Evolutionary conservation across 495 filamentous ascomycete species (phyloP).

Genomic region (Cercophora newfieldiana): DNA sequence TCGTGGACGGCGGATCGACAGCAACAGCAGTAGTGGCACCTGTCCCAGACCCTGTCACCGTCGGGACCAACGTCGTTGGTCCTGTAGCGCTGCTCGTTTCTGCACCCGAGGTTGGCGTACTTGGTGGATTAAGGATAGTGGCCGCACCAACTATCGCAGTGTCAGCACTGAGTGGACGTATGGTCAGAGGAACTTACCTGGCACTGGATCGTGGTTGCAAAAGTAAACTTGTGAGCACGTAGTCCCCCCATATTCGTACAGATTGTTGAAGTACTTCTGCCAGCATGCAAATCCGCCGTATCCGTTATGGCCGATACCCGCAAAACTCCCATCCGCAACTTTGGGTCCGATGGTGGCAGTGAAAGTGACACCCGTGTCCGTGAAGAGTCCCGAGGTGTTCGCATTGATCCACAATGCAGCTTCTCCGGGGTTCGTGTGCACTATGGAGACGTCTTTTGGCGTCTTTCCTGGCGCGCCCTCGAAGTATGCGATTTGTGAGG

Average conservation of each 20-base stretch:
- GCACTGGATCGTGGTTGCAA: conserved; percentile 35
- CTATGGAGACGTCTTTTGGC: conserved; percentile 36
- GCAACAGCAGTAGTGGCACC: neutral
- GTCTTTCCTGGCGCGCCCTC: conserved; percentile 13
- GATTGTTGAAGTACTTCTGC: conserved; percentile 28
- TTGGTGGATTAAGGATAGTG: neutral
- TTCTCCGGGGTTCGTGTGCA: conserved; percentile 29
- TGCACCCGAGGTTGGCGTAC: neutral
- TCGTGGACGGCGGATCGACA: neutral
- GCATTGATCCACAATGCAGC: conserved; percentile 36
- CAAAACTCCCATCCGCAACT: conserved; percentile 34
- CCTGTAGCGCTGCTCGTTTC: neutral
- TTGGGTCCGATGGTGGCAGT: conserved; percentile 31
- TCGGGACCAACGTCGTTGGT: neutral
- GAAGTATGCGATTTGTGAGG: conserved; percentile 44
- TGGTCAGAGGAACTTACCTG: conserved; percentile 22
- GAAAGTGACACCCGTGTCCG: conserved; percentile 35
- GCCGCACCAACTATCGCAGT: neutral
- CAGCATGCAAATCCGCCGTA: conserved; percentile 41
- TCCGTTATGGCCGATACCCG: conserved; percentile 40
- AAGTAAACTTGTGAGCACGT: conserved; percentile 37
- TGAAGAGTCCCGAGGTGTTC: conserved; percentile 37
- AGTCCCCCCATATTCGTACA: conserved; percentile 33
- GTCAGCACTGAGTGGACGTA: neutral
- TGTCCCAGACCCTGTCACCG: neutral